These are phyloP conservation scores for Petasospora rhodanensis DNA, from an alignment of 1,139 yeast species.

Conservation along the genomic window DNA sequence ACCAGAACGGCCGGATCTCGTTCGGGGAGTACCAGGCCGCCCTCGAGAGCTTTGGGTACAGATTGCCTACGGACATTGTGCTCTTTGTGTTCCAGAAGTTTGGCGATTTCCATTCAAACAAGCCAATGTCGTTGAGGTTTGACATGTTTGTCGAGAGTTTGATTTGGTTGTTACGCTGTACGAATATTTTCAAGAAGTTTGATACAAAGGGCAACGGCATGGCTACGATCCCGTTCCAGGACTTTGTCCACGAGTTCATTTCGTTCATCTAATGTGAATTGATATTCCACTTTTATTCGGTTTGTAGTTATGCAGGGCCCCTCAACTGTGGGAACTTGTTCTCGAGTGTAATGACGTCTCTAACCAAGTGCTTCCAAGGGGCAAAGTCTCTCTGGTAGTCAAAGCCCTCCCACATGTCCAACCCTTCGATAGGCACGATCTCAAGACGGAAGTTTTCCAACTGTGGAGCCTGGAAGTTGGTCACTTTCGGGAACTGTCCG, in stretches of 20 bases:
- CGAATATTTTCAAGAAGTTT: constrained; percentile 74
- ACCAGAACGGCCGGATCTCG: constrained; percentile 58
- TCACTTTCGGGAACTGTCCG: too few relatives aligned
- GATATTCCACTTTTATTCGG: too few relatives aligned
- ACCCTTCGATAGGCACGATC: too few relatives aligned
- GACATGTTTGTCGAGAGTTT: constrained; percentile 80
- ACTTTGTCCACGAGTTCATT: constrained; percentile 63
- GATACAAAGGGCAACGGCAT: constrained; percentile 74
- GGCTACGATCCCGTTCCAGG: constrained; percentile 74
- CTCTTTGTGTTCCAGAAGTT: constrained; percentile 59
- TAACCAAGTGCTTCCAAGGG: too few relatives aligned
- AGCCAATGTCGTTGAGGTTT: constrained; percentile 58
- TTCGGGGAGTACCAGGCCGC: constrained; percentile 66
- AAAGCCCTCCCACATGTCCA: too few relatives aligned
- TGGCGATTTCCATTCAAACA: constrained; percentile 37
- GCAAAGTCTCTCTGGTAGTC: too few relatives aligned
- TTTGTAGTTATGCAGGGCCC: too few relatives aligned
- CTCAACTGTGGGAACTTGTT: too few relatives aligned
- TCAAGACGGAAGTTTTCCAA: too few relatives aligned
- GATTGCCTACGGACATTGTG: constrained; percentile 57
- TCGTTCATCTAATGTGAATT: constrained; percentile 25
- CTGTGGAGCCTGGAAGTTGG: too few relatives aligned
- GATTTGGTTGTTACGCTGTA: constrained; percentile 70
- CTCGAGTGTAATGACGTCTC: too few relatives aligned
- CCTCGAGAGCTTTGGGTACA: constrained; percentile 67